phyloP scores from a whole-genome alignment of 2,329 filamentous ascomycete genomes.

The Ophiostoma novo-ulmi region DNA sequence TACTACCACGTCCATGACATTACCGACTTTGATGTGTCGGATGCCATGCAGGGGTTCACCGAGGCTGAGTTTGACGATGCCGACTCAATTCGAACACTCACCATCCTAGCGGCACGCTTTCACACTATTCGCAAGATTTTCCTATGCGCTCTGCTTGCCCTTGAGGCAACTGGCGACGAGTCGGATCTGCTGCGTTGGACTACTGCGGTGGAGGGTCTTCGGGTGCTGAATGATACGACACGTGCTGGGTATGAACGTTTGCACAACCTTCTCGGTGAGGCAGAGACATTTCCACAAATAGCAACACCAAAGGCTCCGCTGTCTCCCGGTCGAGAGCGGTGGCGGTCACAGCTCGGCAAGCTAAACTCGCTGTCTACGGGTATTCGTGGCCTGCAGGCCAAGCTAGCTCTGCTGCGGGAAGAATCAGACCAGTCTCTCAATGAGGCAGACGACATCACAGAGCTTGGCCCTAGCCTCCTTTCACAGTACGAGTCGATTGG shows the following conservation, averaged over 20 bases:
- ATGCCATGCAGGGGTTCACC: slow-evolving; percentile 59
- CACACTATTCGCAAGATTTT: slow-evolving; percentile 78
- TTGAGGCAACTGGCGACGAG: slow-evolving; percentile 74
- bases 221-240: slow-evolving; percentile 57
- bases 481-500: slow-evolving; percentile 93
- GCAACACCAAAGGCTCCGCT: slow-evolving; percentile 55
- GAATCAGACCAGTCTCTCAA: slow-evolving; percentile 78
- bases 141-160: slow-evolving; percentile 79
- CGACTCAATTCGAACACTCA: slow-evolving; percentile 73
- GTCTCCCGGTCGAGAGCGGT: slow-evolving; percentile 72
- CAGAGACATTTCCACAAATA: slow-evolving; percentile 60
- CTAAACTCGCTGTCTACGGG: slow-evolving; percentile 83
- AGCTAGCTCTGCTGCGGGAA: slow-evolving; percentile 85
- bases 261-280: slow-evolving; percentile 65
- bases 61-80: slow-evolving; percentile 67
- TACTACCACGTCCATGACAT: slow-evolving; percentile 89
- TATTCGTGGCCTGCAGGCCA: slow-evolving; percentile 87
- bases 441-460: slow-evolving; percentile 64
- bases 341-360: slow-evolving; percentile 81
- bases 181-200: slow-evolving; percentile 75
- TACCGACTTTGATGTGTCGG: slow-evolving; percentile 64
- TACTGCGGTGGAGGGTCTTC: slow-evolving; percentile 69
- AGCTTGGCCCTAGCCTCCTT: slow-evolving; percentile 74
- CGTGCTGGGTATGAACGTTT: slow-evolving; percentile 60
- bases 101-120: slow-evolving; percentile 74